Evolutionary conservation across 1,284 basidiomycete species (phyloP), one percentile per base, ranked within the genome.

Genomic region (Cryptococcus jaspeensis): DNA sequence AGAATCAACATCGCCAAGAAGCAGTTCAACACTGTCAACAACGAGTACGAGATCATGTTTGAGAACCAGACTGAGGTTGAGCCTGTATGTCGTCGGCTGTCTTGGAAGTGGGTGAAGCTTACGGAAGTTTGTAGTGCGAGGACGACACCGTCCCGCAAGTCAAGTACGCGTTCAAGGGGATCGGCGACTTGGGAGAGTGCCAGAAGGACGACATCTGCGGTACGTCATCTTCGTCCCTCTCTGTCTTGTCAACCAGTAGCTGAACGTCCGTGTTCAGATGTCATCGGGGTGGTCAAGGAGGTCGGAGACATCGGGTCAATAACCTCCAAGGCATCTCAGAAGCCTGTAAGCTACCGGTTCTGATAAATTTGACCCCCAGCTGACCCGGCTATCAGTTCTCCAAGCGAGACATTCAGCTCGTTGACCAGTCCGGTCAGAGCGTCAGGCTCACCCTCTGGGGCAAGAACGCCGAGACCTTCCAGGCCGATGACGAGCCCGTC

Each of bases 1-100:
- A 85, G 90, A 53, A 88, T 99, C 71, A 90, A 91, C 72, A 86
- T 98, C 35, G 94, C 95, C 45, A 99, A 98, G 81, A 98, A 95
- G 80, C 95, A 97, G 79, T 99, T 96, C 77, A 90, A 85, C 51
- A 92, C 89, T 71, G 78, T 96, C 48, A 80, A 84, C 64, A 97
- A 96, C 74, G 94, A 99, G 72, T 99, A 99, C 71, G 95, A 99
- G 74, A 85, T 99, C 60, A 83, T 81, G 48, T 83, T 99, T n/a
- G 92, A 94, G 63, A 85, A 84, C 61, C 82, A 84, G 53, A 92
- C 92, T 0, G 88, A 90, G 65, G 82, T 96, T 28, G 87, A 89
- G 73, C 73, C 75, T 37, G 75, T 75, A 46, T 58, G 71, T 66
- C 28, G 36, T 20, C 6, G 15, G 1, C 22, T 41, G 16, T 37